Evolutionary conservation across 139 green algal species (phyloP), one percentile per base, ranked within the genome.

Genomic region (Chlamydomonas schloesseri): DNA sequence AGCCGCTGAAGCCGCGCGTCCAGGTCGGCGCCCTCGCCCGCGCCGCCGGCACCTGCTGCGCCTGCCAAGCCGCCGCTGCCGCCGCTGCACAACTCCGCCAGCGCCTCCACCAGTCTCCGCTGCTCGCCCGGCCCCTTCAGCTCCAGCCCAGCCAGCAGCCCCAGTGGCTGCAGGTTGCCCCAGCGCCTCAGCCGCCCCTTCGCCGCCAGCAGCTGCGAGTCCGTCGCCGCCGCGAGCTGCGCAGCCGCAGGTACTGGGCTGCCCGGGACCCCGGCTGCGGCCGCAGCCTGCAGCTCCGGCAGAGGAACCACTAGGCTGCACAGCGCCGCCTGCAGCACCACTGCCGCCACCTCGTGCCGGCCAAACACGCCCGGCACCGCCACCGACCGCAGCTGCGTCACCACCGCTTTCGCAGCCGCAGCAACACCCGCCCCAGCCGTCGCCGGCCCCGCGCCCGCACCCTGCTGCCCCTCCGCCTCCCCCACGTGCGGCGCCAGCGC

Each of bases 121-220:
- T 85, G 79, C 70, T 72, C 82, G 29, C 28, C 53, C 14, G 72
- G 71, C 71, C 71, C 62, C 36, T 73, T 4, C 36, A 87, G 71
- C 58, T 20, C 31, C 57, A 79, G 13, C 20, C 28, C 53, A 57
- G 87, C 73, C n/a, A 89, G 36, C 37, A 89, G 57, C 69, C 15
- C 57, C 36, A 89, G 20, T n/a, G 85, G 85, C 28, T n/a, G 10
- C 29, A 87, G 18, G n/a, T 11, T 0, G 26, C 85, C 85, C 85
- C 85, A 89, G 24, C 71, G 76, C 58, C 71, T 20, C 31, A 89
- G 85, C 57, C 77, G 50, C 29, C 26, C 21, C 21, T 55, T 23
- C 47, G 58, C 85, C 47, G 77, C 76, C 36, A 75, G 60, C 65
- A 89, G 67, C 75, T 46, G 9, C 15, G 1, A 5, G 14, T 78